phyloP scores from a whole-genome alignment of 495 filamentous ascomycete species.

The Saxophila tyrrhenica region DNA sequence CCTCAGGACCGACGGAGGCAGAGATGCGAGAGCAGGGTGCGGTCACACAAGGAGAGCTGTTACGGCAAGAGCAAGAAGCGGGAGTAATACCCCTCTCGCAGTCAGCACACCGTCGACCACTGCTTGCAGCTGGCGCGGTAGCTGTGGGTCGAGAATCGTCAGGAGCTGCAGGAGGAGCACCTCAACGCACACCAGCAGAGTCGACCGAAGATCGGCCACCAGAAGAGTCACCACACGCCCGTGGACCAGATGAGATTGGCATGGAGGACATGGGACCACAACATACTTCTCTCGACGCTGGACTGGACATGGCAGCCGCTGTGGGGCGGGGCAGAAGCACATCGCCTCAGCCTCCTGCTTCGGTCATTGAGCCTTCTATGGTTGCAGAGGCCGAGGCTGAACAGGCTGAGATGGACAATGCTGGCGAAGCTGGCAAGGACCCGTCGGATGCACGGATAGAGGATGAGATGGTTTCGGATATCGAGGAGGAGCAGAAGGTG shows the following conservation, averaged over 20 bases:
- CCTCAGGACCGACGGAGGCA: constrained; percentile 15
- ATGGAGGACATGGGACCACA: constrained; percentile 82
- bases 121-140: constrained; percentile 16
- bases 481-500: neutral
- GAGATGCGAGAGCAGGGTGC: constrained; percentile 35
- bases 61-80: constrained; percentile 68
- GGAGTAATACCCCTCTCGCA: constrained; percentile 49
- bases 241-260: constrained; percentile 71
- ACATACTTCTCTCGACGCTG: constrained; percentile 15
- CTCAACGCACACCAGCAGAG: neutral
- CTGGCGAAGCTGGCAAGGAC: constrained; percentile 58
- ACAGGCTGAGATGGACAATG: constrained; percentile 30
- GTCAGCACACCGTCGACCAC: constrained; percentile 21
- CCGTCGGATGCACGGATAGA: constrained; percentile 30
- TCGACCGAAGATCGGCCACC: neutral
- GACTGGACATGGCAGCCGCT: constrained; percentile 33
- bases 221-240: constrained; percentile 51
- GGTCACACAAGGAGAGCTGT: constrained; percentile 64
- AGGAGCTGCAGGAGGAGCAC: neutral
- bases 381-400: neutral
- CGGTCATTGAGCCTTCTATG: neutral
- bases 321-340: constrained; percentile 19
- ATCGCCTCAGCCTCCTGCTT: neutral
- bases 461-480: constrained; percentile 3
- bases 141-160: constrained; percentile 8